Percentiles rank a stretch among this genome's conserved stretches.
phyloP scores from a whole-genome alignment of 2,329 filamentous ascomycete species.

The Cladorrhinum sp. region DNA sequence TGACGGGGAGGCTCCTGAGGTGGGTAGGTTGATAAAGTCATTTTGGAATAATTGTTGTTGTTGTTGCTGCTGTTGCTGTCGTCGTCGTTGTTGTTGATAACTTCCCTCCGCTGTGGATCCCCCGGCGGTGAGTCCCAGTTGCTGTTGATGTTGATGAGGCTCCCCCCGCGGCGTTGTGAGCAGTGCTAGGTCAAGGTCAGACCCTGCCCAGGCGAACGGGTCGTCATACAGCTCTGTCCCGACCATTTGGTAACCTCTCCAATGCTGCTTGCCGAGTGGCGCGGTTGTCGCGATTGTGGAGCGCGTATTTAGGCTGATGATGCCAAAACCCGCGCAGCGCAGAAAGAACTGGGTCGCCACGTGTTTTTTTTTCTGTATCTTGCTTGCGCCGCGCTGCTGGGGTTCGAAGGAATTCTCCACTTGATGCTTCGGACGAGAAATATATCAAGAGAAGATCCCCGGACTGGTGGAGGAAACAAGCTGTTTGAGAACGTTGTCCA shows the following conservation, averaged over 20 bases:
- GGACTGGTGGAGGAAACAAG: not conserved
- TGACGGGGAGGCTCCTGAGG: not conserved
- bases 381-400: not conserved
- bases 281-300: constrained; percentile 4
- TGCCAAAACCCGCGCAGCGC: constrained; percentile 1
- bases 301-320: constrained; percentile 10
- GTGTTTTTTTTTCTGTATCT: not conserved
- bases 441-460: not conserved
- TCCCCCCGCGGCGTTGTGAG: not conserved
- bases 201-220: constrained; percentile 11
- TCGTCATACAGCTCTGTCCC: constrained; percentile 2
- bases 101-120: too few relatives aligned
- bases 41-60: not conserved
- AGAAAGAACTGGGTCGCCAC: constrained; percentile 3
- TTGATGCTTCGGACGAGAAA: not conserved
- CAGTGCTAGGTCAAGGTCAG: constrained; percentile 3
- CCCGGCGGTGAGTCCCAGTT: too few relatives aligned
- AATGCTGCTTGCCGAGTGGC: not conserved
- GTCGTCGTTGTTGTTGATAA: constrained; percentile 1
- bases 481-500: not conserved
- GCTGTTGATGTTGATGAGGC: not conserved
- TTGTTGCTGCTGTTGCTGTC: constrained; percentile 3
- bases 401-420: constrained; percentile 3
- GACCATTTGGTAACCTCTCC: not conserved
- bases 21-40: not conserved